Percentiles rank a stretch among this genome's conserved stretches.
phyloP scores from a whole-genome alignment of 169 alveolate species.

The Plasmodium sp. region DNA sequence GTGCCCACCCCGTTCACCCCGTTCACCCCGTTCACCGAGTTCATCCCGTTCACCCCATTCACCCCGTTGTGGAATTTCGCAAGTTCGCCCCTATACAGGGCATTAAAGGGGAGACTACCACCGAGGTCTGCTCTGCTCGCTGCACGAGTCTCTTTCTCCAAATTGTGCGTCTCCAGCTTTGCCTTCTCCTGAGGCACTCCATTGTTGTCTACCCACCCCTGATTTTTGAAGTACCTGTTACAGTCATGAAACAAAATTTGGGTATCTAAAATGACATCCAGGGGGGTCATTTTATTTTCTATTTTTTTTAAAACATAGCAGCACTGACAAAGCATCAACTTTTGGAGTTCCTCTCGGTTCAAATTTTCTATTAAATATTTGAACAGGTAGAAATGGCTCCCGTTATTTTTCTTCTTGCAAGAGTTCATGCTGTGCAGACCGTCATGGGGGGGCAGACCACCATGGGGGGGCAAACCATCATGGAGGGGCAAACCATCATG shows the following conservation, averaged over 20 bases:
- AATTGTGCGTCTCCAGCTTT: background rate
- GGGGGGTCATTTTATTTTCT: conserved; percentile 42
- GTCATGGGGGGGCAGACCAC: too few species aligned
- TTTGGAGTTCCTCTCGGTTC: conserved; percentile 26
- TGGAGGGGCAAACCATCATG: too few species aligned
- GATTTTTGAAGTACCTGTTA: conserved; percentile 23
- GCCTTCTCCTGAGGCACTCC: background rate
- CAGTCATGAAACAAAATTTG: conserved; percentile 43
- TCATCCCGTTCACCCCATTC: too few species aligned
- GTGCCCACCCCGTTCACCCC: background rate
- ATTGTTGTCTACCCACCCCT: conserved; percentile 30
- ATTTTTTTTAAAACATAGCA: conserved; percentile 25
- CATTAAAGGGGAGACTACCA: background rate
- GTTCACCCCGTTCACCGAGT: too few species aligned
- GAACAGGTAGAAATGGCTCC: conserved; percentile 1
- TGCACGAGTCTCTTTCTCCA: background rate
- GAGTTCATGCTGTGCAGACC: background rate
- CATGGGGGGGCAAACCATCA: too few species aligned
- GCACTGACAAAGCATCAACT: conserved; percentile 28
- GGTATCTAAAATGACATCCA: conserved; percentile 46
- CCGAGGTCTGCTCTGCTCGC: background rate
- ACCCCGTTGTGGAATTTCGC: background rate
- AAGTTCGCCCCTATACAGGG: background rate
- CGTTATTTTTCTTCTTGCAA: background rate
- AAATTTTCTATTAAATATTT: conserved; percentile 32